Conservation (phyloP, 257 asterid species). For the Striga asiatica region DNA sequence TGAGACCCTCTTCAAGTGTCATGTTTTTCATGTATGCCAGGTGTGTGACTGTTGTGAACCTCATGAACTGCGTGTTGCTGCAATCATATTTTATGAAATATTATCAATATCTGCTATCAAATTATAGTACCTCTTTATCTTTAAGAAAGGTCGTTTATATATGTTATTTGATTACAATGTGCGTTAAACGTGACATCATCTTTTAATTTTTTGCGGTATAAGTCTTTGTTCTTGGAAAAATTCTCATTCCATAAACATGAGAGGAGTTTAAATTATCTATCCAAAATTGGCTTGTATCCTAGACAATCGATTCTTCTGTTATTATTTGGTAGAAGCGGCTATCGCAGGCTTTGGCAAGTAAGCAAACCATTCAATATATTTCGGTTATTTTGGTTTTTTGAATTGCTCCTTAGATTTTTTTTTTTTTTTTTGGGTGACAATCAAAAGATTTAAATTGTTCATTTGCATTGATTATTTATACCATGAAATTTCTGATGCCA, state of each 20-base stretch:
- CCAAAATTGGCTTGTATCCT: background rate
- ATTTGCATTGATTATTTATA: background rate
- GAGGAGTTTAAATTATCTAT: background rate
- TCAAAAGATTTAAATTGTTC: background rate
- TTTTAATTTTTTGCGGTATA: background rate
- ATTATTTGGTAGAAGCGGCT: background rate
- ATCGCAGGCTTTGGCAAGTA: constrained; percentile 1
- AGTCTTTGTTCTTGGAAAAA: background rate
- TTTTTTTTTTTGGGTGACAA: background rate
- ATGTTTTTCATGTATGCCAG: background rate
- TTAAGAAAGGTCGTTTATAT: background rate
- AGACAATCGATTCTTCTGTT: background rate
- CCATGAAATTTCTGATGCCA: background rate
- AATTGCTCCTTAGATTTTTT: background rate
- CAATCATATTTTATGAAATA: background rate
- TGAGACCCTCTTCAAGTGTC: background rate
- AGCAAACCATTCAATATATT: background rate
- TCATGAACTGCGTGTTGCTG: background rate
- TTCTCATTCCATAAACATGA: background rate
- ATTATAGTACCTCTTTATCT: background rate
- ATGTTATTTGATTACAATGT: background rate
- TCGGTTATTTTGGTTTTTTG: background rate
- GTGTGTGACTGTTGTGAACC: background rate
- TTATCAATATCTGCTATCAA: background rate
- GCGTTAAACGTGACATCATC: constrained; percentile 6